Evolutionary conservation across 768 basidiomycete genomes (phyloP), one percentile per base, ranked within the genome.

Genomic region (Phlebiopsis gigantea): DNA sequence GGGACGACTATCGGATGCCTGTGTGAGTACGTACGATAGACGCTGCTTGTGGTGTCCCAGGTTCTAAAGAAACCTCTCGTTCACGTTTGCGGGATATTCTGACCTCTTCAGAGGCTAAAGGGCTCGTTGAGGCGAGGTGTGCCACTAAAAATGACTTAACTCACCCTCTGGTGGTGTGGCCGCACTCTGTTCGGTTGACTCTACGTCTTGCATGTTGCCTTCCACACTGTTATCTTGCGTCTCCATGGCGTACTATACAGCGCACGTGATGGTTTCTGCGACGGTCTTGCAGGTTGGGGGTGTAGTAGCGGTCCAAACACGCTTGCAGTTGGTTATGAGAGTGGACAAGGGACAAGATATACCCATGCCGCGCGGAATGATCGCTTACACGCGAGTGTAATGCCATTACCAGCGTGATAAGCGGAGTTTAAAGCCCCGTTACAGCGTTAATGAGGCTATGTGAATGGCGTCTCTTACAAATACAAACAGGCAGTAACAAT

Each of bases 21-120:
- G 48, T 47, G 24, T 45, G 53, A 41, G 53, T 29, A 75, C 57
- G 68, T 73, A 72, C 72, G 53, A 59, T 51, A 30, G 65, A 62
- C 43, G 65, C 59, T 15, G 70, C 66, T 55, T 68, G 67, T 0
- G 74, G 71, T 21, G 74, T 73, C 4, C 69, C 65, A 57, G 88
- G 87, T 69, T 92, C 89, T 30, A 87, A 70, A 25, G 89, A 92
- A 22, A 85, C 81, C 69, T 90, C 88, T 31, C 89, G 76, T 69
- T 89, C 88, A 61, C 89, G 79, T 70, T 92, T 92, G 68, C 79
- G 79, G 22, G 87, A 82, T 46, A 75, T 68, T 59, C 75, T 82
- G 62, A 76, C 68, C 51, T 74, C 73, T 73, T 64, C 29, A 26
- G 42, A 30, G 8, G 10, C 15, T 21, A 30, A 9, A 8, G 30